Base-by-base conservation (phyloP, 345 rosid species). In the Sisymbrium altissimum region DNA sequence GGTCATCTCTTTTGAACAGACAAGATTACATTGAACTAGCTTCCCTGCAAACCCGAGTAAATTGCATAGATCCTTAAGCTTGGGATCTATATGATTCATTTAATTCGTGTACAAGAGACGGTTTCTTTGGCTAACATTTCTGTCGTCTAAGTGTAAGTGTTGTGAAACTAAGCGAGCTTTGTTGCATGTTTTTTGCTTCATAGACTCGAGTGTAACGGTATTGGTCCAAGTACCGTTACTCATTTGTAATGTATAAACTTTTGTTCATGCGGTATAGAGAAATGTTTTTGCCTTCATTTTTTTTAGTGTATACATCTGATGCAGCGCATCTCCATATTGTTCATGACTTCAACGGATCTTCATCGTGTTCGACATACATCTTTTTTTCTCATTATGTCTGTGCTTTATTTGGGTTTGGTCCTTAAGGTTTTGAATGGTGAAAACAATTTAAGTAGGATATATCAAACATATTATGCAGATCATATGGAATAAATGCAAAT, bases 101-200 rank as follows among this genome's bases (percentile, higher is more conserved):
- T 62, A 29, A 69, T 61, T 52, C 53, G 40, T 54, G 27, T 52
- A 61, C 57, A 53, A 75, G 74, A 75, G 58, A 75, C 21, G 5
- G 41, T 69, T 68, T 69, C 32, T 69, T 69, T 44, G 43, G 64
- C 79, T 75, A 68, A 68, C 79, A 61, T 61, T 23, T 75, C 6
- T 50, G 15, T 60, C 1, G 56, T 67, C 41, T 0, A 65, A 56
- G 46, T 60, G 79, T 63, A 73, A 72, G 63, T 63, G 75, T 41
- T 59, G 62, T 58, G 73, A 48, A 57, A 35, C 39, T 48, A 52
- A 40, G 59, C 12, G 74, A 76, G 70, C 43, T 53, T 32, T 75
- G 79, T 75, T 62, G 64, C 74, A 75, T 68, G 55, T 61, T 33
- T 68, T 41, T 23, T 32, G 64, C 79, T 50, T 68, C 79, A 52